Conservation (phyloP, 202 grass and related monocot species). For the Brachypodium distachyon region DNA sequence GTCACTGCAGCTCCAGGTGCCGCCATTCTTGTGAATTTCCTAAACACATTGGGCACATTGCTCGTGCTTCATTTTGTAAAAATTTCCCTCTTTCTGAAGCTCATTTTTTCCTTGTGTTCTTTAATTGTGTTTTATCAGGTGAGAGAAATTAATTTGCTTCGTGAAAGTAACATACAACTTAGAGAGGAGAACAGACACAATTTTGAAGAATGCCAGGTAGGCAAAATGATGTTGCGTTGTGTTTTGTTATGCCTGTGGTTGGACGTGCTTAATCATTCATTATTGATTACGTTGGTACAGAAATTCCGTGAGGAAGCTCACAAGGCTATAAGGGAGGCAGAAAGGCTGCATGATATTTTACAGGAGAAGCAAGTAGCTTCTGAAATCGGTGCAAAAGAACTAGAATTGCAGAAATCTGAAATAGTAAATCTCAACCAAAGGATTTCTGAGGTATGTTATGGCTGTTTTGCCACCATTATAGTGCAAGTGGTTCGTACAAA, state of each 20-base stretch:
- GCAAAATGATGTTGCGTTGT: neutral
- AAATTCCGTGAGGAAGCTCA: conserved; percentile 74
- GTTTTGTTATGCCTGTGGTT: neutral
- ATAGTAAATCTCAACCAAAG: conserved; percentile 59
- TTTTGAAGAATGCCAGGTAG: conserved; percentile 90
- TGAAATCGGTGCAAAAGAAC: conserved; percentile 60
- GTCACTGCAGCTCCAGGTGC: conserved; percentile 83
- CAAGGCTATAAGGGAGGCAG: conserved; percentile 77
- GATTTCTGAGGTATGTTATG: conserved; percentile 61
- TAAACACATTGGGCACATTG: neutral
- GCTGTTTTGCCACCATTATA: neutral
- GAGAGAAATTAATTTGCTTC: conserved; percentile 97
- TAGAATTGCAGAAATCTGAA: conserved; percentile 55
- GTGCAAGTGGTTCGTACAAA: too few species aligned
- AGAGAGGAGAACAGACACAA: conserved; percentile 94
- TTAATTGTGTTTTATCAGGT: conserved; percentile 38
- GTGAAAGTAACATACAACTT: conserved; percentile 99
- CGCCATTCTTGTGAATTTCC: neutral
- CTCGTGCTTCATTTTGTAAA: neutral
- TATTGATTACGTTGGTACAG: conserved; percentile 32
- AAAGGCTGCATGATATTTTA: conserved; percentile 59
- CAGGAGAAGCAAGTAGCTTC: conserved; percentile 56
- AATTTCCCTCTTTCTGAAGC: neutral
- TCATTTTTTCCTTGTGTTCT: conserved; percentile 22
- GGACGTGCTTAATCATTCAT: neutral